Percentiles rank a stretch among this genome's conserved stretches.
Conservation (phyloP, 129 eudicot genomes). For the Artemisia argyi region DNA sequence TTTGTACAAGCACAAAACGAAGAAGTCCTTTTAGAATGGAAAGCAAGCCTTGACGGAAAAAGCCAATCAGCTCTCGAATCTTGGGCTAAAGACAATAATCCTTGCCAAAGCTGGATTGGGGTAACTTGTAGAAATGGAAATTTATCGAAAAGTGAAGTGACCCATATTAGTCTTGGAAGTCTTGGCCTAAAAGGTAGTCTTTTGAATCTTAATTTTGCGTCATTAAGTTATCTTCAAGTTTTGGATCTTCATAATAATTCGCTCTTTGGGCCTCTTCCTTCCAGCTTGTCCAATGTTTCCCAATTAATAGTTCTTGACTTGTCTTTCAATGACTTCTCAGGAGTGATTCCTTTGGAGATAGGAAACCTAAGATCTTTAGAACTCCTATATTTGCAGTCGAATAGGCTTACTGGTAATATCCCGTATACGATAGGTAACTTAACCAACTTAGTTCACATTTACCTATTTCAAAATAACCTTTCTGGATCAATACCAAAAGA, state of each 20-base stretch:
- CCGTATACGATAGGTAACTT: neutral
- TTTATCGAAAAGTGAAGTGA: neutral
- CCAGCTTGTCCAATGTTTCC: neutral
- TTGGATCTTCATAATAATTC: neutral
- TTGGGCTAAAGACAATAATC: neutral
- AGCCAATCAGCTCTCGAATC: conserved; percentile 2
- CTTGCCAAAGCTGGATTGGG: neutral
- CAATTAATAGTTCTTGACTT: neutral
- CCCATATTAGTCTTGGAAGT: neutral
- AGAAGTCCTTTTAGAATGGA: conserved; percentile 9
- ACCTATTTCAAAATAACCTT: neutral
- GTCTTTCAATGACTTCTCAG: neutral
- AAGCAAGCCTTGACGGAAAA: conserved; percentile 1
- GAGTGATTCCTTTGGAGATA: neutral
- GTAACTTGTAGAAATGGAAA: neutral
- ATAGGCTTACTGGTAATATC: neutral
- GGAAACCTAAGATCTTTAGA: neutral
- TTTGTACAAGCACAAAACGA: conserved; percentile 3
- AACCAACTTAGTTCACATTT: neutral
- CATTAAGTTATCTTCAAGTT: neutral
- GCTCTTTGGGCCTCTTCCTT: neutral
- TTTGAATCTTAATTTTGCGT: neutral
- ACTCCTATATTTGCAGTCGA: no score
- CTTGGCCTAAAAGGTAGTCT: neutral
- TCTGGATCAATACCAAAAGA: neutral